phyloP scores from a whole-genome alignment of 352 stramenopile genomes.

The Pythium brassicae region DNA sequence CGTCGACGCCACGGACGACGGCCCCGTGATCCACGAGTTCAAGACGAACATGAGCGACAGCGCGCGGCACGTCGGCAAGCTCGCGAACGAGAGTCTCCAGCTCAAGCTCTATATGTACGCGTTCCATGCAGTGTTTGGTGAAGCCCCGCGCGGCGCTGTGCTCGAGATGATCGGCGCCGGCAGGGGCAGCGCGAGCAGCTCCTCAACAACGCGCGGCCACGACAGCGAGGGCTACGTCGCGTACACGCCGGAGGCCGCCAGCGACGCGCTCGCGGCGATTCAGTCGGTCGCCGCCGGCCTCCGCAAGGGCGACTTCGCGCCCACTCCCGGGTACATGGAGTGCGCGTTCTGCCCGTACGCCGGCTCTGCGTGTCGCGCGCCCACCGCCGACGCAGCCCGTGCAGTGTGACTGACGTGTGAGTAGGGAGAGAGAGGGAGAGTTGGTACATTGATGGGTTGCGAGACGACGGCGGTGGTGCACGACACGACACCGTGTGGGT shows the following conservation, averaged over 20 bases:
- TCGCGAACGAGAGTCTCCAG: conserved; percentile 69
- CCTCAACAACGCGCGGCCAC: background rate
- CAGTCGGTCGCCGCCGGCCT: conserved; percentile 30
- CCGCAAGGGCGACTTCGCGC: conserved; percentile 42
- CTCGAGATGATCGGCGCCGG: conserved; percentile 53
- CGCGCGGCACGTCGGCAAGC: conserved; percentile 40
- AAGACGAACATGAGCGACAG: conserved; percentile 71
- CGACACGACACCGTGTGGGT: no score
- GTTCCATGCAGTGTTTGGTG: conserved; percentile 50
- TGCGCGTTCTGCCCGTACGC: conserved; percentile 74
- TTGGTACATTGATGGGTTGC: no score
- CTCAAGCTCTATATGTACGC: conserved; percentile 83
- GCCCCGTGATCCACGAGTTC: conserved; percentile 73
- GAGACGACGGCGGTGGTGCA: no score
- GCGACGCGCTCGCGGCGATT: conserved; percentile 36
- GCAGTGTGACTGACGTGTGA: background rate
- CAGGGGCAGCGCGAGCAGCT: background rate
- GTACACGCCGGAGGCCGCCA: conserved; percentile 24
- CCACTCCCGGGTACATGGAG: conserved; percentile 51
- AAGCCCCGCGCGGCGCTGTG: conserved; percentile 43
- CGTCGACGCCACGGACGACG: conserved; percentile 35
- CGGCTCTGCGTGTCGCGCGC: conserved; percentile 44
- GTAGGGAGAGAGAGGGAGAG: no score
- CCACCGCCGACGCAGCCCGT: conserved; percentile 7
- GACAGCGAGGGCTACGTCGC: conserved; percentile 34